These are phyloP conservation scores for Mycogone perniciosa DNA, from an alignment of 2,329 filamentous ascomycete genomes.

Conservation along the genomic window DNA sequence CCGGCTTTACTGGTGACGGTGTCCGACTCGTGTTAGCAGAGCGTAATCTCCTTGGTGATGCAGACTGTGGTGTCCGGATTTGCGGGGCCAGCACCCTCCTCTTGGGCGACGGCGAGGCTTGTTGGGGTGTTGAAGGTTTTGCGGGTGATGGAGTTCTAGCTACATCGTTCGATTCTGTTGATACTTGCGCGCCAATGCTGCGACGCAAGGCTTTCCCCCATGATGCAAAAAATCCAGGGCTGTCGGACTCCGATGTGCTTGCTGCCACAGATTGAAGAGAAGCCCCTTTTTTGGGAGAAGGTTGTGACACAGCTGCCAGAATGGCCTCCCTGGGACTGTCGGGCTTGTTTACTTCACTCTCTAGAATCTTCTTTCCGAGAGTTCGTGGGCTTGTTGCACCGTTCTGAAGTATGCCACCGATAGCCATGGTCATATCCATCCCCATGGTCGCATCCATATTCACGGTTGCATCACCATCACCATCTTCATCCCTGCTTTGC, in stretches of 20 bases:
- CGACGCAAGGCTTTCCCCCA: slow-evolving; percentile 43
- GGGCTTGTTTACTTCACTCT: slow-evolving; percentile 48
- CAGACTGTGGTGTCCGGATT: slow-evolving; percentile 2
- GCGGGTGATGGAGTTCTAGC: slow-evolving; percentile 19
- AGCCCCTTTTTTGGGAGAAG: slow-evolving; percentile 15
- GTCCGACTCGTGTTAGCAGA: slow-evolving; percentile 13
- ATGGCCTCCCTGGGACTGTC: slow-evolving; percentile 37
- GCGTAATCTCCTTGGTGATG: neutral
- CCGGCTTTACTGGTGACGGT: slow-evolving; percentile 20
- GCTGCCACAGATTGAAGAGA: slow-evolving; percentile 23
- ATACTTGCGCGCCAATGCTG: slow-evolving; percentile 36
- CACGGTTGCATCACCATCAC: slow-evolving; percentile 23
- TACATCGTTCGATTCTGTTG: neutral
- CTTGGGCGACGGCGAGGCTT: slow-evolving; percentile 1
- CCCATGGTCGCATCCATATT: slow-evolving; percentile 32
- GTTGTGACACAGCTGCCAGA: slow-evolving; percentile 20
- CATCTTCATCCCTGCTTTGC: slow-evolving; percentile 29
- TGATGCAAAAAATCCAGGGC: slow-evolving; percentile 49
- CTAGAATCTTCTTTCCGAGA: slow-evolving; percentile 51
- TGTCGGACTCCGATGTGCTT: slow-evolving; percentile 35
- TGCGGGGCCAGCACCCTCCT: slow-evolving; percentile 1
- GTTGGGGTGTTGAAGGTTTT: slow-evolving; percentile 2
- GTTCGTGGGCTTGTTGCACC: slow-evolving; percentile 25
- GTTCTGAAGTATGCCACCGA: slow-evolving; percentile 53
- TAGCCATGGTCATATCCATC: slow-evolving; percentile 48